Base-by-base conservation (phyloP, 2,329 filamentous ascomycete genomes). In the Penicillium occitanis region DNA sequence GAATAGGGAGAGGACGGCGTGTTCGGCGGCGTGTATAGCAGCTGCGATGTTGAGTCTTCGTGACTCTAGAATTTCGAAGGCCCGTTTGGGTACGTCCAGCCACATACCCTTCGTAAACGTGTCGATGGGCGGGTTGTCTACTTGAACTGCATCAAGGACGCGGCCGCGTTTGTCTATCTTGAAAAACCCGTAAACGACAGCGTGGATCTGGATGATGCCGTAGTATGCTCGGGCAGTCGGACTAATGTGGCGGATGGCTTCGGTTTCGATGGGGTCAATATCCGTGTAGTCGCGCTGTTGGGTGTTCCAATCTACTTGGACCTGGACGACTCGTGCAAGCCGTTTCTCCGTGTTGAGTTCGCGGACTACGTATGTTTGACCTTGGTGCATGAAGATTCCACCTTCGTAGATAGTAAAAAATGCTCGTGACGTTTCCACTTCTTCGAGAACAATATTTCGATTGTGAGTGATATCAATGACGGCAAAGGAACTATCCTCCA, bases 391-490 rank as follows among this genome's bases (percentile, higher is more conserved):
- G 80, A 96, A 99, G 68, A 99, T 97, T 53, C 92, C 95, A 13
- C 95, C 95, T 76, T 98, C 94, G 77, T 99, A 99, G 67, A 99
- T 86, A 1, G 93, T 97, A 78, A 97, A 98, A 70, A 92, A 94
- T 1, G 94, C 94, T n/a, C 95, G 88, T 1, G 91, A 95, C 1
- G 93, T 92, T 78, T 98, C 95, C n/a, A 99, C 85, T 78, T 98
- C 93, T 81, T 99, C 95, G 1, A 99, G 85, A 0, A 99, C 91
- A 0, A 89, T 82, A 74, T 98, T 98, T 64, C 87, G 87, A 30
- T 89, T 89, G 70, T 95, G 87, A 0, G 92, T 83, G 14, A 90
- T 90, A 79, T 99, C 92, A 62, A 99, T 87, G 61, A 99, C 91
- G 28, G 95, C 94, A 75, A 97, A 97, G 74, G 96, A 91, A n/a